Base-by-base conservation (phyloP, 768 basidiomycete species). In the Auricularia sp. region DNA sequence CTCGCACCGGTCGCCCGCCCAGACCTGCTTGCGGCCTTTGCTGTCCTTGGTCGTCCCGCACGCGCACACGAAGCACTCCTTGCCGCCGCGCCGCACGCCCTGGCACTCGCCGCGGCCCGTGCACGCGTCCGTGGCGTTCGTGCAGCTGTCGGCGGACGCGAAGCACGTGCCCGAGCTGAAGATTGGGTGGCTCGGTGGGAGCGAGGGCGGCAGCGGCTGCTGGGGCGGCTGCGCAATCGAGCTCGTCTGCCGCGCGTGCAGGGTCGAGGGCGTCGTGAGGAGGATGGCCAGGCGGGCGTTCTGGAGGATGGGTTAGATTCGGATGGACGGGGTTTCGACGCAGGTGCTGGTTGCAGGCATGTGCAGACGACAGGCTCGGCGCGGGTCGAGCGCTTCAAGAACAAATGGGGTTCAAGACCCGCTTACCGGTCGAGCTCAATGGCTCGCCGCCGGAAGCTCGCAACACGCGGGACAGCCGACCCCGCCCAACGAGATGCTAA, bases 1-100 rank as follows among this genome's bases (percentile, higher is more conserved):
- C 77, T 92, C 85, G 68, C 91, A 93, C 67, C 78, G 82, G 62
- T 82, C 80, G 3, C 91, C 91, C 1, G 81, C 90, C 91, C 91
- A 93, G 36, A 73, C 75, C 66, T 86, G 81, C 3, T 80, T 84
- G 72, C 84, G 80, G n/a, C 84, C 81, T 33, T 77, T 73, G 10
- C 79, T 79, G 64, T 81, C 76, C 59, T 80, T 81, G 10, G 84
- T 86, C 34, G 74, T 77, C 1, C 66, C 62, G 66, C 82, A 84
- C 3, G 75, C 71, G 66, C 83, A 84, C 36, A 84, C 78, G 64
- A 77, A 85, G 69, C 84, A 85, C 0, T 76, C 74, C 66, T 73
- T 74, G 12, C 87, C 88, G 3, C 83, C 82, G 68, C 84, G 86
- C 59, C 76, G 82, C 36, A 83, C 83, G 64, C 78, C 72, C 18